phyloP scores from a whole-genome alignment of 768 basidiomycete species.

The Lentinus tigrinus region DNA sequence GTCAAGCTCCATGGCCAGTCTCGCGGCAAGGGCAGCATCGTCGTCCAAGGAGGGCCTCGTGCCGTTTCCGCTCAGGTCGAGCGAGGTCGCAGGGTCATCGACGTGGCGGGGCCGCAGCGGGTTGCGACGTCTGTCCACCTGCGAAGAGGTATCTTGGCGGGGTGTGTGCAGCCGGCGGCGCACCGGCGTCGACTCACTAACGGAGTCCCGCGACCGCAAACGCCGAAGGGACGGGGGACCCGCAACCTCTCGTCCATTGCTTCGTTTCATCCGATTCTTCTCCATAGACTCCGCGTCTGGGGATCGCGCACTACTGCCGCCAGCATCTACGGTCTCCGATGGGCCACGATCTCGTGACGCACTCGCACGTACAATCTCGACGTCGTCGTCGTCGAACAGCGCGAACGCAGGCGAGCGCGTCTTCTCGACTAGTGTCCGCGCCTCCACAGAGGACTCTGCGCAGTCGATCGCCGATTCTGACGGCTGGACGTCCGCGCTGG shows the following conservation, averaged over 20 bases:
- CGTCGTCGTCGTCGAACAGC: slow-evolving; percentile 31
- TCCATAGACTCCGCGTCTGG: slow-evolving; percentile 7
- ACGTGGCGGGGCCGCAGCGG: neutral
- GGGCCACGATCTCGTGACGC: neutral
- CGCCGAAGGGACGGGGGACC: slow-evolving; percentile 9
- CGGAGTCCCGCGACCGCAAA: slow-evolving; percentile 10
- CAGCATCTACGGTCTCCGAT: neutral
- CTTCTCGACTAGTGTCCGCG: neutral
- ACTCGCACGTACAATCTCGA: slow-evolving; percentile 20
- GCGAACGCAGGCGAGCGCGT: slow-evolving; percentile 22
- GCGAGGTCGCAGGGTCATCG: neutral
- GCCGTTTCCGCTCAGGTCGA: neutral
- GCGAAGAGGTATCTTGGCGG: neutral
- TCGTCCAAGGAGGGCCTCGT: slow-evolving; percentile 1
- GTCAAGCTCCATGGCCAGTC: slow-evolving; percentile 30
- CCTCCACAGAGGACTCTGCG: neutral
- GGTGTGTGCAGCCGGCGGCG: slow-evolving; percentile 8
- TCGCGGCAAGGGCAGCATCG: slow-evolving; percentile 29
- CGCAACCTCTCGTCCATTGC: slow-evolving; percentile 1
- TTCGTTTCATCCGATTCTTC: slow-evolving; percentile 5
- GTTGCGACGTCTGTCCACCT: neutral
- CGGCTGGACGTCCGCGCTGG: neutral
- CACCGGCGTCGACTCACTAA: slow-evolving; percentile 9
- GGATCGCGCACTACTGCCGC: neutral
- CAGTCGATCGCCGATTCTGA: neutral